Conservation (phyloP, 441 rosid species). For the Adansonia rubrostipa region DNA sequence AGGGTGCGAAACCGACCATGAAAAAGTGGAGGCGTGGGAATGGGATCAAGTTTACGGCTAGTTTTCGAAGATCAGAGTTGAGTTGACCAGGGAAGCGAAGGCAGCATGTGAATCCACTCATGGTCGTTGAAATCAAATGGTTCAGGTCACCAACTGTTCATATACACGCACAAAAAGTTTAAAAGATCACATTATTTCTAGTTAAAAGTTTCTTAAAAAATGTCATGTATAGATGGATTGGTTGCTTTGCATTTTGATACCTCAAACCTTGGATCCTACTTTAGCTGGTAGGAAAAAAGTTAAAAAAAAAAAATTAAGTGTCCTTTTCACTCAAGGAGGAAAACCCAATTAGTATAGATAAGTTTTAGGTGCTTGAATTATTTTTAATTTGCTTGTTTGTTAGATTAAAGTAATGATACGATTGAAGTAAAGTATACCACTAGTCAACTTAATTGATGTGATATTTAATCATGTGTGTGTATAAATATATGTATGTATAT, state of each 20-base stretch:
- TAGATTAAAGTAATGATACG: too few relatives aligned
- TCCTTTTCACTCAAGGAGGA: neutral
- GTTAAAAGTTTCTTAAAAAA: neutral
- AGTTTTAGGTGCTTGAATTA: too few relatives aligned
- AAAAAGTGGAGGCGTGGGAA: conserved; percentile 29
- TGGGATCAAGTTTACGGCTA: conserved; percentile 27
- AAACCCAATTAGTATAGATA: neutral
- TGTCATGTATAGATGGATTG: neutral
- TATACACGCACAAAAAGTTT: neutral
- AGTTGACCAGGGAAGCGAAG: conserved; percentile 26
- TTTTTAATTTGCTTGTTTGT: too few relatives aligned
- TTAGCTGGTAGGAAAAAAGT: neutral
- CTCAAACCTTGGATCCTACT: neutral
- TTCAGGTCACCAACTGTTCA: conserved; percentile 29
- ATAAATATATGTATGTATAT: too few relatives aligned
- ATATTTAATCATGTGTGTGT: too few relatives aligned
- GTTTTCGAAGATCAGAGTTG: conserved; percentile 28
- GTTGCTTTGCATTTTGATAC: neutral
- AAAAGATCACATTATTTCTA: too few relatives aligned
- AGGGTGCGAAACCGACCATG: conserved; percentile 30
- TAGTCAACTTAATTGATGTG: too few relatives aligned
- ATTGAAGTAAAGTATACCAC: too few relatives aligned
- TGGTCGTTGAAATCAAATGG: conserved; percentile 27
- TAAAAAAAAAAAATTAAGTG: too few relatives aligned
- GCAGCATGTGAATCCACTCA: conserved; percentile 32